These are phyloP conservation scores for Mycena galericulata DNA, from an alignment of 768 basidiomycete genomes.

Conservation along the genomic window DNA sequence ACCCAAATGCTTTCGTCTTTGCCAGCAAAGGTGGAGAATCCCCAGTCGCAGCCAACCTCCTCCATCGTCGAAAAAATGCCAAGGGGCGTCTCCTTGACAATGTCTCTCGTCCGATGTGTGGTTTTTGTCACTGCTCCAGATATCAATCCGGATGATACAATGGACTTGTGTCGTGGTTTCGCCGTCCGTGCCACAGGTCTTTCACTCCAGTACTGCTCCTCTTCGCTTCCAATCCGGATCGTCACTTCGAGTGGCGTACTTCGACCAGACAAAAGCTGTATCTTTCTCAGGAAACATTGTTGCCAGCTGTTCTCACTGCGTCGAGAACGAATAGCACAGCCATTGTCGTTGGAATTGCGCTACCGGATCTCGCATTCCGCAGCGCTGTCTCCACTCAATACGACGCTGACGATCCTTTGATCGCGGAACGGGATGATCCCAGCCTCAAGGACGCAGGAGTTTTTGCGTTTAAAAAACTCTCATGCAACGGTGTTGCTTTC, in stretches of 20 bases:
- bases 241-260: conserved; percentile 52
- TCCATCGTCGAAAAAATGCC: conserved; percentile 59
- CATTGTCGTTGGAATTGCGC: conserved; percentile 55
- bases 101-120: conserved; percentile 72
- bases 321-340: conserved; percentile 49
- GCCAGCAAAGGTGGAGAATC: conserved; percentile 36
- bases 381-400: conserved; percentile 75
- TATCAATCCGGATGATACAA: conserved; percentile 77
- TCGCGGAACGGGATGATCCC: conserved; percentile 65
- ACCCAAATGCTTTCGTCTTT: conserved; percentile 59
- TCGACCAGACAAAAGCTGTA: conserved; percentile 65
- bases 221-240: conserved; percentile 54
- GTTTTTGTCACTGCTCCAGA: conserved; percentile 84
- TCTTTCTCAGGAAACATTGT: conserved; percentile 67
- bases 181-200: conserved; percentile 65
- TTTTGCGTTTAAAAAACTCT: conserved; percentile 51
- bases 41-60: conserved; percentile 32
- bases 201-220: conserved; percentile 67
- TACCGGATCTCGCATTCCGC: conserved; percentile 66
- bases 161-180: conserved; percentile 77
- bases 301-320: conserved; percentile 51
- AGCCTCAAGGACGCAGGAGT: conserved; percentile 55
- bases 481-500: conserved; percentile 27
- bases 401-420: conserved; percentile 74
- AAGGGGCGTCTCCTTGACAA: conserved; percentile 64